Percentiles rank a stretch among this genome's conserved stretches.
Evolutionary conservation across 345 rosid species (phyloP).

Genomic region (Gossypium raimondii): DNA sequence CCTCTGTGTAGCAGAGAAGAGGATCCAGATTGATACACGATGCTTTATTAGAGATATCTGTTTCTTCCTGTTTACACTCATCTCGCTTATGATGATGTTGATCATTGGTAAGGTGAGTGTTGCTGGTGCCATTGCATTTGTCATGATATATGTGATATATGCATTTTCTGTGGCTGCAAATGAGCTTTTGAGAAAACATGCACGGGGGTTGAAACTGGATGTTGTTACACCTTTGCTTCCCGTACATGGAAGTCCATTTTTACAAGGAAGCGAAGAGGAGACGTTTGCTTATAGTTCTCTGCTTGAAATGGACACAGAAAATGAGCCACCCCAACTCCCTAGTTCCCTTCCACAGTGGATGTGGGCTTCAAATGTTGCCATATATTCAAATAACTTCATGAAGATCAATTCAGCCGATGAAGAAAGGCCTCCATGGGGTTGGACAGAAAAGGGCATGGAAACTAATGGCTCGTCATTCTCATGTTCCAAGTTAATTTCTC

Average conservation of each 20-base stretch:
- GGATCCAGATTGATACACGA: constrained; percentile 63
- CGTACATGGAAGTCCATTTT: constrained; percentile 40
- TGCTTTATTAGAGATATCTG: constrained; percentile 76
- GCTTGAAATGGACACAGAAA: constrained; percentile 47
- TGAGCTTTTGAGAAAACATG: constrained; percentile 72
- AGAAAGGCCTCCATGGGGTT: constrained; percentile 54
- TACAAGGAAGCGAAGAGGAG: constrained; percentile 42
- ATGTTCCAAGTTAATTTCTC: constrained; percentile 37
- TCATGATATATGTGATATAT: constrained; percentile 60
- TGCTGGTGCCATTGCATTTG: constrained; percentile 57
- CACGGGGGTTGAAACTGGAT: constrained; percentile 39
- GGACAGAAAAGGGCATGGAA: constrained; percentile 40
- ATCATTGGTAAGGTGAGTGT: constrained; percentile 60
- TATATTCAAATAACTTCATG: constrained; percentile 51
- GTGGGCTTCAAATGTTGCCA: constrained; percentile 76
- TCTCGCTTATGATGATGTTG: constrained; percentile 50
- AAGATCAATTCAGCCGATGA: constrained; percentile 29
- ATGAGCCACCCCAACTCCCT: constrained; percentile 36
- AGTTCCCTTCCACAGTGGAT: constrained; percentile 37
- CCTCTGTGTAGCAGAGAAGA: constrained; percentile 59
- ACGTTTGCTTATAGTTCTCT: constrained; percentile 37
- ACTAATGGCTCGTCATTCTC: constrained; percentile 23
- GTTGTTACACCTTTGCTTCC: constrained; percentile 48
- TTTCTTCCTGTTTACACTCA: constrained; percentile 65
- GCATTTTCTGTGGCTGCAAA: constrained; percentile 71